Evolutionary conservation across 2,329 filamentous ascomycete species (phyloP).

Genomic region (Phyllosticta ampelicida): DNA sequence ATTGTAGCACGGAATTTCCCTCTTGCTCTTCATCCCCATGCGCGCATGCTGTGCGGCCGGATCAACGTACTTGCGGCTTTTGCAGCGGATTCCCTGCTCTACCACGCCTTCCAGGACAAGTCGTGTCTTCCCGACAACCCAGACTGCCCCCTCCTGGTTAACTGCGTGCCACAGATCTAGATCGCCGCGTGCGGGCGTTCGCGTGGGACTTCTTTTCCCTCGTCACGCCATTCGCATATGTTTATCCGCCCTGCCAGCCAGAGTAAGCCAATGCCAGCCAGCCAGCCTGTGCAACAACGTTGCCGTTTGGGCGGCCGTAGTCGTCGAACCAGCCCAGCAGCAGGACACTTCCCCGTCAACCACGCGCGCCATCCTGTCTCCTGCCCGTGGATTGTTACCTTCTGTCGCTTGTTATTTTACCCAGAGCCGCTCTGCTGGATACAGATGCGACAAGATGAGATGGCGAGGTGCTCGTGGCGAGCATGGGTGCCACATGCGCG

Average conservation of each 20-base stretch:
- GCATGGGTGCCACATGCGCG: too few relatives aligned
- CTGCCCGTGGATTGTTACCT: background rate
- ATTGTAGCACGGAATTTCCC: too few relatives aligned
- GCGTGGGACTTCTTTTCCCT: background rate
- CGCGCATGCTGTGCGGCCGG: background rate
- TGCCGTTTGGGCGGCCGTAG: background rate
- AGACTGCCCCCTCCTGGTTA: too few relatives aligned
- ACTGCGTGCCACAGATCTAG: background rate
- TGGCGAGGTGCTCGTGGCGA: too few relatives aligned
- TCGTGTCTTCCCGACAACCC: background rate
- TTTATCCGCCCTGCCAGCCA: background rate
- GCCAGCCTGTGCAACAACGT: background rate
- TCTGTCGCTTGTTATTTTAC: background rate
- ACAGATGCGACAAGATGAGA: background rate
- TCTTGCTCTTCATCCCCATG: too few relatives aligned
- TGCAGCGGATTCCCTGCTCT: background rate
- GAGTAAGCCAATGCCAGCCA: background rate
- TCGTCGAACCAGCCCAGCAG: background rate
- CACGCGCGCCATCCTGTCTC: background rate
- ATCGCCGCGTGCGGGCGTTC: background rate
- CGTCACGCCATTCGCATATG: background rate
- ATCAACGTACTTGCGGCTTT: background rate
- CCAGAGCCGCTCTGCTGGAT: background rate
- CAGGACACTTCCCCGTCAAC: background rate
- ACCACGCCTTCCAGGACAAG: background rate